Evolutionary conservation across 2,329 filamentous ascomycete species (phyloP).

Genomic region (Ophiocordyceps sinensis): DNA sequence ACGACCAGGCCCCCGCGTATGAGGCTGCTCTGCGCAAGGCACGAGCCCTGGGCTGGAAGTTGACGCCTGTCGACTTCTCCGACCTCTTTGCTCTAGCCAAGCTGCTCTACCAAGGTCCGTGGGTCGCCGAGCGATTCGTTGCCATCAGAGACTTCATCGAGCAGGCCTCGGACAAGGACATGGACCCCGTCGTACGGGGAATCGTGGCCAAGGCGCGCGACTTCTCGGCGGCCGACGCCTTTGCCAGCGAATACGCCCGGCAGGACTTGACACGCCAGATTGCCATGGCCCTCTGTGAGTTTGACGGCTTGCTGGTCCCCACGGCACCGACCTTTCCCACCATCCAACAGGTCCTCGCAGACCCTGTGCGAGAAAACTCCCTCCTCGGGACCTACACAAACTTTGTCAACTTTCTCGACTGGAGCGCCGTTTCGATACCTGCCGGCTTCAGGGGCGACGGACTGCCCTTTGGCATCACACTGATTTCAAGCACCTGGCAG

Average conservation of each 20-base stretch:
- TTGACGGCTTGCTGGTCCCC: constrained; percentile 39
- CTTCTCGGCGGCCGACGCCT: constrained; percentile 30
- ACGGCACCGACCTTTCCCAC: constrained; percentile 39
- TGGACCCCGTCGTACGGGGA: constrained; percentile 20
- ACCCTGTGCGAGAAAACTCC: constrained; percentile 40
- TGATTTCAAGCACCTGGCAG: constrained; percentile 21
- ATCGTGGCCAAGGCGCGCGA: constrained; percentile 23
- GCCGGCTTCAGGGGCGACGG: constrained; percentile 25
- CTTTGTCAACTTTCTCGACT: constrained; percentile 46
- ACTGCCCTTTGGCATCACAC: constrained; percentile 22
- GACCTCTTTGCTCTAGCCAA: constrained; percentile 35
- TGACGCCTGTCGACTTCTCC: constrained; percentile 30
- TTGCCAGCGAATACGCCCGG: constrained; percentile 22
- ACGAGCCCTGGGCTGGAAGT: constrained; percentile 22
- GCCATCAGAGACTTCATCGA: constrained; percentile 33
- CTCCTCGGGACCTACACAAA: constrained; percentile 41
- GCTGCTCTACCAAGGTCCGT: constrained; percentile 41
- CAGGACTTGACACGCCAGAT: constrained; percentile 25
- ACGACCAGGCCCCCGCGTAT: constrained; percentile 27
- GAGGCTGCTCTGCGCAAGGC: constrained; percentile 23
- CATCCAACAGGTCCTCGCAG: constrained; percentile 31
- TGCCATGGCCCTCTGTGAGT: constrained; percentile 21
- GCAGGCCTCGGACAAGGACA: constrained; percentile 9
- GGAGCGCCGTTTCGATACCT: constrained; percentile 38
- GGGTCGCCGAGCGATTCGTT: constrained; percentile 42